Percentiles rank a stretch among this genome's conserved stretches.
Evolutionary conservation across 352 stramenopile species (phyloP).

Genomic region (Phytopythium ostracodes): DNA sequence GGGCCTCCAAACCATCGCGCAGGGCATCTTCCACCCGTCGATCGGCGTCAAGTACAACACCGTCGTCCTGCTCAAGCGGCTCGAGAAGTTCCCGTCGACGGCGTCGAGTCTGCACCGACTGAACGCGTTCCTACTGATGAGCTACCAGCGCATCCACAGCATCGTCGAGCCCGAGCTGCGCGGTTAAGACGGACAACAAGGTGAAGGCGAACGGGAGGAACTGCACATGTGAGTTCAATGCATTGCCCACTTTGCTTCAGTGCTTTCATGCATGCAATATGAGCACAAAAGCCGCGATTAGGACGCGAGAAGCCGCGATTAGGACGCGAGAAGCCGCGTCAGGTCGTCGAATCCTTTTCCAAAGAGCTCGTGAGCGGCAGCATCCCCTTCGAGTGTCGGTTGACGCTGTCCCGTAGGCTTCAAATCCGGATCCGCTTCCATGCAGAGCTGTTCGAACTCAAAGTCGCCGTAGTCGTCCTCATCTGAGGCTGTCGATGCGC

Average conservation of each 20-base stretch:
- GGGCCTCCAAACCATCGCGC: constrained; percentile 74
- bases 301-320: constrained; percentile 18
- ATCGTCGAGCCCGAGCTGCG: constrained; percentile 60
- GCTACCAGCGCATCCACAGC: constrained; percentile 78
- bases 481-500: not conserved
- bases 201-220: not conserved
- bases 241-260: not conserved
- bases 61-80: constrained; percentile 79
- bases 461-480: constrained; percentile 61
- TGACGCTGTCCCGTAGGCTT: constrained; percentile 12
- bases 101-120: constrained; percentile 59
- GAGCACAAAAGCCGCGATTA: constrained; percentile 8
- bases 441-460: constrained; percentile 79
- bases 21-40: constrained; percentile 82
- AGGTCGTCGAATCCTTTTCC: constrained; percentile 48
- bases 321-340: constrained; percentile 39
- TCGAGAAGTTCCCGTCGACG: constrained; percentile 77
- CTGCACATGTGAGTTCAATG: constrained; percentile 5
- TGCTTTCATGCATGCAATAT: not conserved
- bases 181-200: constrained; percentile 13
- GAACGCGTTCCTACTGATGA: constrained; percentile 83
- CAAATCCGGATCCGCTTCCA: constrained; percentile 75
- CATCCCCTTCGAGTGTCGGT: not conserved
- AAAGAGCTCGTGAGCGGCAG: constrained; percentile 30
- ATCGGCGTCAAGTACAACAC: constrained; percentile 90